Conservation (phyloP, 1,284 basidiomycete species). For the Trichosporon ovoides region DNA sequence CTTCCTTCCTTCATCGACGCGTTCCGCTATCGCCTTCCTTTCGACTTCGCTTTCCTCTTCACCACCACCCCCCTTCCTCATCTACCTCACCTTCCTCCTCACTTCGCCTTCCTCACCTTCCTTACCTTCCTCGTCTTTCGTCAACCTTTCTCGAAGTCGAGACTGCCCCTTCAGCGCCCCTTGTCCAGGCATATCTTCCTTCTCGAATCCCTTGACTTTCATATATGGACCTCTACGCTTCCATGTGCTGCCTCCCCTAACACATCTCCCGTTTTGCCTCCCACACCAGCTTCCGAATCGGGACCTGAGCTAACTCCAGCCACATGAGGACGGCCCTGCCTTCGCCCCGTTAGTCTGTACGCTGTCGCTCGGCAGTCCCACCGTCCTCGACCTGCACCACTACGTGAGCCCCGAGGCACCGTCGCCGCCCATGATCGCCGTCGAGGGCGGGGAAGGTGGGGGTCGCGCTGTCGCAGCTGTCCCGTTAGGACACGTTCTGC, state of each 20-base stretch:
- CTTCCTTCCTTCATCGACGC: no score
- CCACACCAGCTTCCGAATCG: no score
- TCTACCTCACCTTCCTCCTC: not conserved
- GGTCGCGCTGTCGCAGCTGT: slow-evolving; percentile 59
- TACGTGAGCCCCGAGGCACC: slow-evolving; percentile 52
- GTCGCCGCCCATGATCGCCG: slow-evolving; percentile 42
- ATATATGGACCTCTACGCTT: no score
- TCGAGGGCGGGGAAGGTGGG: slow-evolving; percentile 11
- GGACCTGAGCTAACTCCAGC: slow-evolving; percentile 55
- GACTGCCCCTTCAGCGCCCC: no score
- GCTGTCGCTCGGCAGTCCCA: slow-evolving; percentile 75
- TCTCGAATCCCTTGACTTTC: no score
- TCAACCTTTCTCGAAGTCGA: no score
- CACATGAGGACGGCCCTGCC: slow-evolving; percentile 85
- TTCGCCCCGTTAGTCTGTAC: slow-evolving; percentile 87
- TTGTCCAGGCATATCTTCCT: no score
- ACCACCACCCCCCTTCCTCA: not conserved
- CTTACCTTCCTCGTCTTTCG: no score
- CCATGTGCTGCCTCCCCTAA: no score
- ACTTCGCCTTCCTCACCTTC: no score
- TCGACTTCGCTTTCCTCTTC: not conserved
- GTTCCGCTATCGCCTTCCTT: slow-evolving; percentile 35
- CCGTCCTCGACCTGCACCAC: slow-evolving; percentile 76
- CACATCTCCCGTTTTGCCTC: no score
- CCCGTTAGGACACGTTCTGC: slow-evolving; percentile 66